Evolutionary conservation across 352 stramenopile species (phyloP).

Genomic region (Globisporangium sylvaticum): DNA sequence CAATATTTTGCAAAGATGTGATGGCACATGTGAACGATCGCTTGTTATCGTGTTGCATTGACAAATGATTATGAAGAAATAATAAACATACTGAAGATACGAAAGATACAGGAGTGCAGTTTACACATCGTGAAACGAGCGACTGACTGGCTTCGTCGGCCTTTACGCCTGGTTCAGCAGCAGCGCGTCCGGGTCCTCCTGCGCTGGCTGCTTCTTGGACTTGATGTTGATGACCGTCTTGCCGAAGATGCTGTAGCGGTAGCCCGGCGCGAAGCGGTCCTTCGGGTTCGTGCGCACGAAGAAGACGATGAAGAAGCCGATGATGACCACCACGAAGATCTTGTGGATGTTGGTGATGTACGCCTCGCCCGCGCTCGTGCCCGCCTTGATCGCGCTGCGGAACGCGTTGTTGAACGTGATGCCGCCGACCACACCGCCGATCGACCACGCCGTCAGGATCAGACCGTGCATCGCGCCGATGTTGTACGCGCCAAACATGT

Average conservation of each 20-base stretch:
- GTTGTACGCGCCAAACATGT: conserved; percentile 84
- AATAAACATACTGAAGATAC: conserved; percentile 2
- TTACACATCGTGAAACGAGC: not conserved
- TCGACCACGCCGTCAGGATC: conserved; percentile 73
- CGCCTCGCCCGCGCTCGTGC: conserved; percentile 36
- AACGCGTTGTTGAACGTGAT: conserved; percentile 70
- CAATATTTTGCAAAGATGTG: not conserved
- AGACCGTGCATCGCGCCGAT: conserved; percentile 76
- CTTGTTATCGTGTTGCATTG: no score
- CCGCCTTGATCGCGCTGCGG: conserved; percentile 29
- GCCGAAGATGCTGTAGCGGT: conserved; percentile 58
- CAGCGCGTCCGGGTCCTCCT: conserved; percentile 24
- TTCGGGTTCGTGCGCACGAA: conserved; percentile 59
- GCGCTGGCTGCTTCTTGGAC: conserved; percentile 25
- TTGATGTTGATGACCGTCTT: conserved; percentile 58
- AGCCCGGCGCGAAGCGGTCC: conserved; percentile 62
- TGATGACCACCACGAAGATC: conserved; percentile 55
- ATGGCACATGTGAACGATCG: not conserved
- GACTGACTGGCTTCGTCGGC: not conserved
- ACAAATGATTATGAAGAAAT: not conserved
- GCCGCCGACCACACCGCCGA: conserved; percentile 65
- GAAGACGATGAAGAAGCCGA: conserved; percentile 55
- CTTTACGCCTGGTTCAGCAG: conserved; percentile 11
- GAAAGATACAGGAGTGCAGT: not conserved
- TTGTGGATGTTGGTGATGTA: conserved; percentile 66